Percentiles rank a stretch among this genome's conserved stretches.
Evolutionary conservation across 306 rosid genomes (phyloP).

Genomic region (Leucaena leucocephala): DNA sequence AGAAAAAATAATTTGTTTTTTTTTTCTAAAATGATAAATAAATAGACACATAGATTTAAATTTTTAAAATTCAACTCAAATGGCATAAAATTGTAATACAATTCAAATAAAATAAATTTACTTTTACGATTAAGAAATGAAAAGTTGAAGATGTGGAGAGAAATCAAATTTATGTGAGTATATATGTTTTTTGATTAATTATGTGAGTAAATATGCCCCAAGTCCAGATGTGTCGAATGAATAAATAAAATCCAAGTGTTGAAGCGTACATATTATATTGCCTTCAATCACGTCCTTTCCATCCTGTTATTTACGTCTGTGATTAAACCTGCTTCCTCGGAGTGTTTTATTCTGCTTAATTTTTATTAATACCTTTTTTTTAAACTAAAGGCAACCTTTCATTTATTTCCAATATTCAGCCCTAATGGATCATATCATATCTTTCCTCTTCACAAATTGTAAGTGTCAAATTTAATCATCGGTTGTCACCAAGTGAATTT

Average conservation of each 20-base stretch:
- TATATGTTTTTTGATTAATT: no score
- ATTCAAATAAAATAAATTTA: no score
- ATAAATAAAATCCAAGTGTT: background rate
- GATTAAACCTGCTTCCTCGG: background rate
- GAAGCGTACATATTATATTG: background rate
- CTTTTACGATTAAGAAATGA: background rate
- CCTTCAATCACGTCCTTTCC: background rate
- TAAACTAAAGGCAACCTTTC: background rate
- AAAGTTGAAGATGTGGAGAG: background rate
- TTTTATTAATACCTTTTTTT: background rate
- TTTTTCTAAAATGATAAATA: no score
- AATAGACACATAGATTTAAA: no score
- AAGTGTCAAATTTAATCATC: background rate
- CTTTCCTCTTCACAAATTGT: background rate
- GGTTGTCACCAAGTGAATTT: background rate
- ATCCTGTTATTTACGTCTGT: background rate
- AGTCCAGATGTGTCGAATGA: background rate
- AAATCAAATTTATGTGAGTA: background rate
- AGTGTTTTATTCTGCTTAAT: background rate
- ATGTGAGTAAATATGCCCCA: background rate
- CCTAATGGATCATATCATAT: background rate
- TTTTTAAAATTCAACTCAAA: no score
- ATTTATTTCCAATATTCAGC: background rate
- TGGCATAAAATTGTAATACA: no score
- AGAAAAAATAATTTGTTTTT: no score